A percentile compares a stretch with the other conserved stretches of the same genome.
Evolutionary conservation across 305 asterid species (phyloP).

Genomic region (Solanum hybrid): DNA sequence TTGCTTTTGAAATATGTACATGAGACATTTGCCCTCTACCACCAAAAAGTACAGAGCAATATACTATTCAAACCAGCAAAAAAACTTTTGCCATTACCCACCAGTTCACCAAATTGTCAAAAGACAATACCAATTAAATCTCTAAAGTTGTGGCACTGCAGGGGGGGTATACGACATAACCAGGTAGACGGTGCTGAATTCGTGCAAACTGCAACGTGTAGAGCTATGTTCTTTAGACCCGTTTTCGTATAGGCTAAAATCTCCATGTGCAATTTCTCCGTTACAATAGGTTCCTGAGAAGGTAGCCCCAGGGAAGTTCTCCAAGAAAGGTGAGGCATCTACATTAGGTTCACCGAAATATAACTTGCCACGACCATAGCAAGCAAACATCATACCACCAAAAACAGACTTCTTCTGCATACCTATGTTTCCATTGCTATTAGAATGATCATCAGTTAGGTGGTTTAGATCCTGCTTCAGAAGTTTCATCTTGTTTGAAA

Average conservation of each 20-base stretch:
- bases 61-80: neutral
- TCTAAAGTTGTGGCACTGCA: neutral
- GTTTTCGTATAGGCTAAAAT: conserved; percentile 24
- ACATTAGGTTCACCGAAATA: conserved; percentile 38
- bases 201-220: conserved; percentile 39
- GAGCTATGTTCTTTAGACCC: conserved; percentile 27
- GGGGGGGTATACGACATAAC: conserved; percentile 60
- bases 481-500: conserved; percentile 31
- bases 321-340: conserved; percentile 50
- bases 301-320: conserved; percentile 65
- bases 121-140: neutral
- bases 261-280: conserved; percentile 57
- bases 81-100: neutral
- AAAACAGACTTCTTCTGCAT: conserved; percentile 35
- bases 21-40: neutral
- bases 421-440: neutral
- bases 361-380: conserved; percentile 58
- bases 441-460: conserved; percentile 1
- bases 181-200: conserved; percentile 48
- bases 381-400: conserved; percentile 64
- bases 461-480: conserved; percentile 24
- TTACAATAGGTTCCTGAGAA: conserved; percentile 60
- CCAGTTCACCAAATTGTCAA: neutral
- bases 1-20: neutral
- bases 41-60: neutral